Evolutionary conservation across 768 basidiomycete species (phyloP), one percentile per base, ranked within the genome.

Genomic region (Chalciporus pseudorubinellus): DNA sequence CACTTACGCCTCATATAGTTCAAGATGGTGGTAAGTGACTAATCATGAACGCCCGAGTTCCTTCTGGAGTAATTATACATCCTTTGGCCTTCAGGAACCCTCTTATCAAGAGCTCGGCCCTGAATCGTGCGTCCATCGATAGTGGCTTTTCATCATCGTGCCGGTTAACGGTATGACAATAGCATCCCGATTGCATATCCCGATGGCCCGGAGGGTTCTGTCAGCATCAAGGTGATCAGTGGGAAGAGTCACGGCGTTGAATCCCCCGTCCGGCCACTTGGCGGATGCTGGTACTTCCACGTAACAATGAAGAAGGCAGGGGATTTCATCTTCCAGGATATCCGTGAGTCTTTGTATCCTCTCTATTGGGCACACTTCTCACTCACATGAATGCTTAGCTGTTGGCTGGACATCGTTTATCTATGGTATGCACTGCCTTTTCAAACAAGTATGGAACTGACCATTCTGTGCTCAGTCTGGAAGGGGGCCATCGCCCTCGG

Each of bases 271-370:
- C 76, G 87, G 43, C 92, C 92, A 0, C 79, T 94, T 1, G 95
- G 95, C 12, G 95, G 95, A 6, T 95, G 93, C 69, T 95, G 92
- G 90, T 97, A 83, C 70, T 85, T 95, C 72, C 91, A 95, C 63
- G 71, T 87, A 54, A 82, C 73, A 51, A 84, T 95, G 66, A 70
- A 77, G 22, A 77, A 78, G 53, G 77, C 81, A 26, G 83, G 80
- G 2, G 74, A 70, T 38, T 63, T 65, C 26, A 77, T 92, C 26
- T 95, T 90, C 74, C 95, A 95, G 65, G 82, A 86, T 10, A 75
- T 98, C 36, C 94, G 90, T 84, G 57, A 63, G 85, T 70, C 13
- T 19, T 33, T 38, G n/a, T 31, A 36, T 14, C 33, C 36, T 1
- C 46, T 46, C 19, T n/a, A 18, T 20, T 14, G 12, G 7, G 33